Conservation (phyloP, 179 eudicot genomes). For the Patellifolia procumbens region DNA sequence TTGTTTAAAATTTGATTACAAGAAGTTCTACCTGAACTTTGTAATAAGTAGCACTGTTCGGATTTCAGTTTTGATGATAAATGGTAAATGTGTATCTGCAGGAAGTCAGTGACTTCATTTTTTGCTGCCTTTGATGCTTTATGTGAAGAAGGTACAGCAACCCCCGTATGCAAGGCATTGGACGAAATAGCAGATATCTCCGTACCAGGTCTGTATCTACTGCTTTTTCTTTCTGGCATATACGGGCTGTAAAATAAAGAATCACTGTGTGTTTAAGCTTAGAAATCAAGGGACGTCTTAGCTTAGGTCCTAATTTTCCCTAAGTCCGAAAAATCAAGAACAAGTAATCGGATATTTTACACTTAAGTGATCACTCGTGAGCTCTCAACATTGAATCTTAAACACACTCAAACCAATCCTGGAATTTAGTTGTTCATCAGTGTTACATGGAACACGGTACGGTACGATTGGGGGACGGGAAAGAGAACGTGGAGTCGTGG, state of each 20-base stretch:
- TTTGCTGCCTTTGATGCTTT: slow-evolving; percentile 94
- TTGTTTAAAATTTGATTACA: too few species aligned
- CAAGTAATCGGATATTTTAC: too few species aligned
- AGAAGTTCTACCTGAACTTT: background rate
- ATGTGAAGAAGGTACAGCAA: slow-evolving; percentile 98
- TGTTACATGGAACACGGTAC: too few species aligned
- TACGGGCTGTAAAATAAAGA: background rate
- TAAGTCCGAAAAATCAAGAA: too few species aligned
- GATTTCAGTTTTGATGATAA: slow-evolving; percentile 7
- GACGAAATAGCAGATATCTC: slow-evolving; percentile 89
- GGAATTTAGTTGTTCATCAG: too few species aligned
- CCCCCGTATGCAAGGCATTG: slow-evolving; percentile 86
- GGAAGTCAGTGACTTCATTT: slow-evolving; percentile 92
- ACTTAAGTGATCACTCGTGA: too few species aligned
- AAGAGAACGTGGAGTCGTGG: too few species aligned
- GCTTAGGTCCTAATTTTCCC: too few species aligned
- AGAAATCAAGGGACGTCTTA: too few species aligned
- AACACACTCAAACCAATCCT: too few species aligned
- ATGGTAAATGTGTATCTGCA: slow-evolving; percentile 34
- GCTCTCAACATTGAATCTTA: too few species aligned
- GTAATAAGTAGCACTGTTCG: slow-evolving; percentile 15
- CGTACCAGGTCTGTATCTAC: slow-evolving; percentile 57
- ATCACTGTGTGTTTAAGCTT: background rate
- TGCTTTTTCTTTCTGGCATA: background rate
- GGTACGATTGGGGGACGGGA: too few species aligned